Base-by-base conservation (phyloP, 257 asterid genomes). In the Solanum bukasovii region DNA sequence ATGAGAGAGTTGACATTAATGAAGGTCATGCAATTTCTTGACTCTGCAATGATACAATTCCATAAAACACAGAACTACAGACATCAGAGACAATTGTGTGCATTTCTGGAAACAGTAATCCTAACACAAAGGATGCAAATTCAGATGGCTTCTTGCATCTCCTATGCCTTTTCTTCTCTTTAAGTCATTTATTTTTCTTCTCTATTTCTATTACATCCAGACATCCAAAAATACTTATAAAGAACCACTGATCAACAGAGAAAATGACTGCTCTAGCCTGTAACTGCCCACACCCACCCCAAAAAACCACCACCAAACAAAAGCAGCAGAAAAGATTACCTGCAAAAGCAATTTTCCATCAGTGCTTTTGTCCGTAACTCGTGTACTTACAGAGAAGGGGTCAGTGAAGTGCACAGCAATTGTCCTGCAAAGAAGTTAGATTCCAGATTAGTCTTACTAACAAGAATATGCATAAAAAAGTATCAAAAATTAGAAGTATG, bases 351-450 rank as follows among this genome's bases (percentile, higher is more conserved):
- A 90, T 88, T 96, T 94, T 31, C 99, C 99, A 84, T 95, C 98
- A 89, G 92, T 92, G 92, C 99, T 94, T 92, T 97, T 97, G 93
- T 97, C 99, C 27, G 94, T 94, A 90, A 96, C 93, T 85, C 94
- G 98, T 78, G 93, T 94, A 89, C 94, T 95, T 90, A 97, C 98
- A 68, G 93, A 94, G 89, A 97, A 97, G 87, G 99, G 99, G 89
- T 97, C 98, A 2, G 98, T 95, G 90, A 96, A 97, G 92, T 97
- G 99, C 90, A 97, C 98, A 37, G 99, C 98, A 89, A 97, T 88
- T 70, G 99, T 97, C 93, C 99, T 97, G 95, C 88, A 72, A 88
- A 79, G 89, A 61, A 89, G 86, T 63, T 31, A 82, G 44, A 68
- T 42, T 90, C 91, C 91, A 89, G 86, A 85, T 84, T 87, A 89